Base-by-base conservation (phyloP, 176 grass and related monocot species). In the Pontederia crassipes region DNA sequence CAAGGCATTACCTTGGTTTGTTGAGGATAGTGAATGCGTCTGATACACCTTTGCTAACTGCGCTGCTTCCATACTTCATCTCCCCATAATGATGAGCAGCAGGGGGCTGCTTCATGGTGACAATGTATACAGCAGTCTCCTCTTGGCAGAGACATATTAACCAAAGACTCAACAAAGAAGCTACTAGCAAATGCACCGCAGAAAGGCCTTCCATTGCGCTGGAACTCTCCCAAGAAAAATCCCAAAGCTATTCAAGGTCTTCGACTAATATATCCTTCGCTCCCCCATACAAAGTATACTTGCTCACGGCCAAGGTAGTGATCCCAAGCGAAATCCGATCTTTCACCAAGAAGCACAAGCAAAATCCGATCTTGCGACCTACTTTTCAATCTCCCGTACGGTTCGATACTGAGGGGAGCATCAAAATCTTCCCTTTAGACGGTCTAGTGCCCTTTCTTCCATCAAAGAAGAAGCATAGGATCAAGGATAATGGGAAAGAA, bases 61-160 rank as follows among this genome's bases (percentile, higher is more conserved):
- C 61, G 76, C 79, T 83, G 48, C 17, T 74, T 78, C 78, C 74
- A 50, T 71, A 67, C 57, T 59, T 82, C 72, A 83, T 51, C 51
- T 64, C 80, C 52, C 71, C 69, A 51, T 54, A 74, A 66, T 52
- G 77, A 74, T 92, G 87, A 78, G 78, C 67, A 59, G 69, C 77
- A 60, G 84, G 77, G 54, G 71, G 66, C 61, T 89, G 81, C 59
- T 81, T 92, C 93, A 98, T 83, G 47, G 77, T 92, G 29, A 98
- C 93, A 83, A 98, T 92, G 74, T 89, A 98, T 64, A 98, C 84
- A 28, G 79, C 75, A 2, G 79, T 57, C 77, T 89, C 81, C 24
- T 89, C 84, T 71, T 88, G 72, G 27, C 69, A 72, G 28, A 48
- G 53, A 40, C 81, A 14, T 53, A 64, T 32, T 3, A 56, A 10